Percentiles rank a stretch among this genome's conserved stretches.
These are phyloP conservation scores for Geotrichum bryndzae DNA, from an alignment of 1,139 yeast species.

Conservation along the genomic window DNA sequence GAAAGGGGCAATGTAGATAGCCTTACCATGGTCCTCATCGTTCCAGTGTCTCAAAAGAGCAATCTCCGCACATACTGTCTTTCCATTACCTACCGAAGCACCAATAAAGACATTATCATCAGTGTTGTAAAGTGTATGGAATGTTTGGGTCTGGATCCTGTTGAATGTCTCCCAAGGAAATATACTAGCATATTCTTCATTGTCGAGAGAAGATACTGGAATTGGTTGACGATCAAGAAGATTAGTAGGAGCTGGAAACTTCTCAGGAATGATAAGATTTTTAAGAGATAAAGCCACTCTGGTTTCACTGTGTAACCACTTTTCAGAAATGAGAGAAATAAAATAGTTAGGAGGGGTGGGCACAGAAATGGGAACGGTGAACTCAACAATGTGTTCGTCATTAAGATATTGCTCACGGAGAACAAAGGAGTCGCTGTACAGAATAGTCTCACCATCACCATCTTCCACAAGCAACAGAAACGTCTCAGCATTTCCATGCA, in stretches of 20 bases:
- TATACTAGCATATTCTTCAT: conserved; percentile 41
- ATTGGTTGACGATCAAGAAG: conserved; percentile 47
- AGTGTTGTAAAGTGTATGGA: conserved; percentile 52
- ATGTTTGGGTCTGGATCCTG: conserved; percentile 65
- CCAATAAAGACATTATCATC: conserved; percentile 62
- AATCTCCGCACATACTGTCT: conserved; percentile 64
- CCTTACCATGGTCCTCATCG: conserved; percentile 34
- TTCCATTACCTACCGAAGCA: conserved; percentile 70
- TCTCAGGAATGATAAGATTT: conserved; percentile 56
- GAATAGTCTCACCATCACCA: conserved; percentile 70
- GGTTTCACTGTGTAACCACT: conserved; percentile 75
- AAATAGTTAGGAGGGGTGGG: conserved; percentile 74
- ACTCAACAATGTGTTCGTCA: conserved; percentile 55
- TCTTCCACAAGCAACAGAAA: conserved; percentile 76
- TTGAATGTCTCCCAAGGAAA: conserved; percentile 52
- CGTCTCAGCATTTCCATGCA: conserved; percentile 62
- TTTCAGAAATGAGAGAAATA: conserved; percentile 66
- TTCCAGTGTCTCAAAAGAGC: conserved; percentile 61
- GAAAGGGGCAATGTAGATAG: conserved; percentile 60
- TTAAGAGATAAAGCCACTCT: conserved; percentile 57
- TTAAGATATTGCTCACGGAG: conserved; percentile 47
- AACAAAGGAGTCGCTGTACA: conserved; percentile 51
- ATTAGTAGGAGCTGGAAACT: conserved; percentile 58
- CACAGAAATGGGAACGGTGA: conserved; percentile 54
- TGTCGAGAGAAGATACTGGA: conserved; percentile 44